Percentiles rank a stretch among this genome's conserved stretches.
These are phyloP conservation scores for Pseudophaeomoniella oleicola DNA, from an alignment of 2,329 filamentous ascomycete species.

Conservation along the genomic window DNA sequence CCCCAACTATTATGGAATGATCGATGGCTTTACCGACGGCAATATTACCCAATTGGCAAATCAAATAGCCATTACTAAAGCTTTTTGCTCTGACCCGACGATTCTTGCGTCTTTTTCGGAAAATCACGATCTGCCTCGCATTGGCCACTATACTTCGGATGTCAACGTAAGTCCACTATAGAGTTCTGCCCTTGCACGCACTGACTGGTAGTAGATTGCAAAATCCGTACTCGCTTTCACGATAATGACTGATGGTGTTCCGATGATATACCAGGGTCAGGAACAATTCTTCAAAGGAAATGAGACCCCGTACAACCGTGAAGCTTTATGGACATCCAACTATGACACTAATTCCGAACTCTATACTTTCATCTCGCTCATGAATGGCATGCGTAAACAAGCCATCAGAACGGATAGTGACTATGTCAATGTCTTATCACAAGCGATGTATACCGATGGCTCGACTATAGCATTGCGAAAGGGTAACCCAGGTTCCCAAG, in stretches of 20 bases:
- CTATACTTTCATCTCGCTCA: slow-evolving; percentile 31
- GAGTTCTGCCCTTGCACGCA: background rate
- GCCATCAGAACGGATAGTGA: slow-evolving; percentile 21
- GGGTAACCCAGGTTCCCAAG: slow-evolving; percentile 22
- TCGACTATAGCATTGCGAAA: slow-evolving; percentile 31
- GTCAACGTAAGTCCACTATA: slow-evolving; percentile 17
- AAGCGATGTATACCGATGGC: slow-evolving; percentile 28
- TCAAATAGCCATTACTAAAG: slow-evolving; percentile 16
- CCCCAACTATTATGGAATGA: slow-evolving; percentile 23
- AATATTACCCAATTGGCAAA: slow-evolving; percentile 17
- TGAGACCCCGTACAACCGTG: slow-evolving; percentile 35
- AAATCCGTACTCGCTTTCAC: slow-evolving; percentile 48
- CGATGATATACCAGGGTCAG: slow-evolving; percentile 51
- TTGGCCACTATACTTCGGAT: slow-evolving; percentile 37
- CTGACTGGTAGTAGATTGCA: slow-evolving; percentile 24
- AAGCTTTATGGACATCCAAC: slow-evolving; percentile 41
- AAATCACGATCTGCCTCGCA: slow-evolving; percentile 45
- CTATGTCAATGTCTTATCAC: slow-evolving; percentile 27
- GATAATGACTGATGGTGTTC: slow-evolving; percentile 46
- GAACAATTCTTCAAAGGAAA: slow-evolving; percentile 45
- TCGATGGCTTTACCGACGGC: slow-evolving; percentile 18
- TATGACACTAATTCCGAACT: slow-evolving; percentile 33
- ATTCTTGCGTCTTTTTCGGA: slow-evolving; percentile 39
- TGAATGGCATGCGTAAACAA: slow-evolving; percentile 37
- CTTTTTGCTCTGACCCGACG: slow-evolving; percentile 25